Evolutionary conservation across 2,329 filamentous ascomycete species (phyloP), one percentile per base, ranked within the genome.

Genomic region (Hysterium pulicare): DNA sequence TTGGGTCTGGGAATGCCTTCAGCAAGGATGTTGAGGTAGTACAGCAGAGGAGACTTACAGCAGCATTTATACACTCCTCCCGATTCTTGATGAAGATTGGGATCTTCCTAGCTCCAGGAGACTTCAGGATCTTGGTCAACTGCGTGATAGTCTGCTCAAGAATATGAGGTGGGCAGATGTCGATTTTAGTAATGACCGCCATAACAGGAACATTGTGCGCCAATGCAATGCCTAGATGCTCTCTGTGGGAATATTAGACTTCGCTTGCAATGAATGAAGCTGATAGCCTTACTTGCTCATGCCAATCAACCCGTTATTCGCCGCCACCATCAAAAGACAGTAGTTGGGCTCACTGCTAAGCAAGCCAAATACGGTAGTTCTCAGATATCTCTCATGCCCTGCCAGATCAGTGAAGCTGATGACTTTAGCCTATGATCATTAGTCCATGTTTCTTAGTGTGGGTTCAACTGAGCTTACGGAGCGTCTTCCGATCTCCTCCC

Each of bases 111-210:
- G 93, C 93, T 3, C 90, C 93, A 0, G 90, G 90, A 42, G 87
- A 94, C 67, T 95, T 95, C 52, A 98, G 76, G 39, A 98, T 96
- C 61, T 90, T 87, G 40, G 83, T 91, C 49, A 98, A 81, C 66
- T 97, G 91, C 9, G 83, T 86, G 34, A 97, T 83, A 17, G 93
- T 98, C 72, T 97, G 86, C 69, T 95, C 83, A 19, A 98, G 75
- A 58, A 98, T 96, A 52, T 97, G 87, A 2, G 91, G 90, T 17
- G 93, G 93, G 66, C 93, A 97, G 42, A 97, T 97, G 64, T 97
- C 93, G 51, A 97, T 95, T 73, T 97, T 98, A 67, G 91, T 98
- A 49, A 97, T 83, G 51, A 96, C 84, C 3, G 97, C 90, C 88
- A 98, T 95, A 55, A 98, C 89, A 0, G 93, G 93, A 9, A 98